Conservation (phyloP, 257 asterid genomes). For the Rehmannia glutinosa region DNA sequence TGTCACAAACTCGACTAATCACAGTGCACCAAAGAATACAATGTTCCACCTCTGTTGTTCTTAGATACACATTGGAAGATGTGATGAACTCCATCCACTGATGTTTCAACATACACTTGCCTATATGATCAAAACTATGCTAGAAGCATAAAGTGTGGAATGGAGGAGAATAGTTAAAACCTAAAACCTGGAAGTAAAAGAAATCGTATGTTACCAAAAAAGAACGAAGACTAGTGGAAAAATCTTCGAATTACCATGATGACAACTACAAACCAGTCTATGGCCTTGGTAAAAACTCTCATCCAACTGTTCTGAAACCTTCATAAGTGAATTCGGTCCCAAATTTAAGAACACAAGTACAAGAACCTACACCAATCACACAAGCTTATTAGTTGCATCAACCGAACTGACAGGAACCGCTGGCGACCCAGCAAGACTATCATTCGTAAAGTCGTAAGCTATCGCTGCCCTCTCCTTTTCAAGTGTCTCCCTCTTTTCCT, state of each 20-base stretch:
- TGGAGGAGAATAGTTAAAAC: too few relatives aligned
- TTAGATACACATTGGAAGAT: neutral
- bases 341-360: neutral
- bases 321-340: neutral
- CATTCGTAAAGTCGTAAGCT: conserved; percentile 23
- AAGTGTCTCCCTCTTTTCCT: conserved; percentile 23
- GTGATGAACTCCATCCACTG: neutral
- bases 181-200: too few relatives aligned
- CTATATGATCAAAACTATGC: too few relatives aligned
- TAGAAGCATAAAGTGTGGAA: too few relatives aligned
- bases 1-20: too few relatives aligned
- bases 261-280: neutral
- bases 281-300: neutral
- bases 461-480: conserved; percentile 23
- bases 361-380: neutral
- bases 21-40: too few relatives aligned
- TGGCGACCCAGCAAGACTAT: conserved; percentile 23
- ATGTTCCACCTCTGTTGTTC: neutral
- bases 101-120: too few relatives aligned
- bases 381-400: conserved; percentile 11
- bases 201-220: too few relatives aligned
- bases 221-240: neutral
- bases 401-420: conserved; percentile 7
- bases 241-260: neutral
- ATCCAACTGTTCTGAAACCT: neutral